phyloP scores from a whole-genome alignment of 2,329 filamentous ascomycete genomes.

The Apiospora hydei region DNA sequence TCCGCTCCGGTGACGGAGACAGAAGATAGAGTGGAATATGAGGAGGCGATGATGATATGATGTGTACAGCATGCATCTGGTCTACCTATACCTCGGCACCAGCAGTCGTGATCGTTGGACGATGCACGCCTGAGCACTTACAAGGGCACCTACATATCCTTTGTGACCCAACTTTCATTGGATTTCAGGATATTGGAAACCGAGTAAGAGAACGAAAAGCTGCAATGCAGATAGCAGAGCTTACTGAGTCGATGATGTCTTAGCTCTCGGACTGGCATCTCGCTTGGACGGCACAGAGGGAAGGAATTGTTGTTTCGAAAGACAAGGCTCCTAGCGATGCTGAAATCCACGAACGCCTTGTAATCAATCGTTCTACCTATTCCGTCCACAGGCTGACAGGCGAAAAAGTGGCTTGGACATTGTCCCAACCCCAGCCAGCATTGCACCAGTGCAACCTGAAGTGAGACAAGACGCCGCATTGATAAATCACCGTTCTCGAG shows the following conservation, averaged over 20 bases:
- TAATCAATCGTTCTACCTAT: not conserved
- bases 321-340: not conserved
- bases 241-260: too few relatives aligned
- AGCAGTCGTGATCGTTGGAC: not conserved
- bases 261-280: not conserved
- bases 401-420: conserved; percentile 6
- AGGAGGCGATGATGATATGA: not conserved
- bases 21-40: not conserved
- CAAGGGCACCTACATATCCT: not conserved
- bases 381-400: not conserved
- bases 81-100: not conserved
- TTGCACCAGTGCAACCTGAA: not conserved
- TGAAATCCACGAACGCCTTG: not conserved
- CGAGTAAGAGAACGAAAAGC: too few relatives aligned
- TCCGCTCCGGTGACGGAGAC: not conserved
- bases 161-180: too few relatives aligned
- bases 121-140: not conserved
- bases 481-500: not conserved
- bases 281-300: not conserved
- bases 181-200: not conserved
- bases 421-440: not conserved
- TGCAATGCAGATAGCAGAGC: not conserved
- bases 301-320: not conserved
- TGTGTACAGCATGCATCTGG: not conserved
- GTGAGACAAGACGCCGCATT: not conserved